Conservation (phyloP, 352 stramenopile genomes). For the Elongisporangium senticosum region DNA sequence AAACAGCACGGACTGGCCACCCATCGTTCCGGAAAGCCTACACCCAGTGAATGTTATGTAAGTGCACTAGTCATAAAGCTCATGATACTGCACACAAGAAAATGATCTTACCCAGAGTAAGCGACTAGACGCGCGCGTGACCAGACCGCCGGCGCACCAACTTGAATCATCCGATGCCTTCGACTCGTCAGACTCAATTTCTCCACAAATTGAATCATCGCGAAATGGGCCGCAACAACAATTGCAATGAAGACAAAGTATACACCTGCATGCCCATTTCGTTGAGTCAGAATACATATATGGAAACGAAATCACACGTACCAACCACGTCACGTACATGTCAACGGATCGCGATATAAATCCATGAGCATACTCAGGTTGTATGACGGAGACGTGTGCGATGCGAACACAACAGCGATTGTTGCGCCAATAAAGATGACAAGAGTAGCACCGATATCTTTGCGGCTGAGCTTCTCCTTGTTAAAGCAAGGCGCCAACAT, state of each 20-base stretch:
- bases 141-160: conserved; percentile 55
- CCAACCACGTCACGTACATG: conserved; percentile 15
- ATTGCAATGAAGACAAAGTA: conserved; percentile 54
- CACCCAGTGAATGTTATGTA: not conserved
- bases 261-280: conserved; percentile 12
- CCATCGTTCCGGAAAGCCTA: conserved; percentile 66
- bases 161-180: conserved; percentile 72
- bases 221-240: conserved; percentile 54
- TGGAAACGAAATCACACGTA: not conserved
- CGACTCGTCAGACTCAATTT: conserved; percentile 59
- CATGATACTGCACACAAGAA: not conserved
- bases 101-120: conserved; percentile 45
- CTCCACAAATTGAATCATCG: conserved; percentile 64
- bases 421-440: conserved; percentile 83
- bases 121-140: conserved; percentile 62
- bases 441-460: conserved; percentile 75
- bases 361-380: conserved; percentile 72
- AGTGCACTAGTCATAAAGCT: not conserved
- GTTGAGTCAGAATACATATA: not conserved
- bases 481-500: conserved; percentile 85
- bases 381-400: conserved; percentile 80
- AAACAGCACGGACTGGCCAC: conserved; percentile 80
- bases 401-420: conserved; percentile 77
- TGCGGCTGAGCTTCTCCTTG: conserved; percentile 78
- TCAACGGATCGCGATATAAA: conserved; percentile 73